Conservation (phyloP, 2,329 filamentous ascomycete species). For the Lithohypha guttulata region DNA sequence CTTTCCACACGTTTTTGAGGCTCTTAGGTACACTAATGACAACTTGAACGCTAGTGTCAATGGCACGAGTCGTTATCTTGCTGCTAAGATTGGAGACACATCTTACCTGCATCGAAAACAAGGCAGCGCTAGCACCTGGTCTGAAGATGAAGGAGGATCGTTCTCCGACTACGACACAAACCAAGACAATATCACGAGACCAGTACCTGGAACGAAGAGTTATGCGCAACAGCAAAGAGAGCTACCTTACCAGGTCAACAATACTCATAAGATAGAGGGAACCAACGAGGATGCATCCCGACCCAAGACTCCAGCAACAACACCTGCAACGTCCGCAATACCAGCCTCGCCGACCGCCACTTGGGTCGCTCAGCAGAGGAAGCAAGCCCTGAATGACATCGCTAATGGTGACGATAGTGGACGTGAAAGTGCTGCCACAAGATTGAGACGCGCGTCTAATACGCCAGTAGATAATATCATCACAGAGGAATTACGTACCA, state of each 20-base stretch:
- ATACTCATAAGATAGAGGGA: conserved; percentile 1
- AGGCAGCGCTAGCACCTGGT: conserved; percentile 17
- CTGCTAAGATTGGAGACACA: conserved; percentile 16
- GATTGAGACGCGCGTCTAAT: neutral
- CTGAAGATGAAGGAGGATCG: conserved; percentile 15
- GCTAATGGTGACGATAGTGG: conserved; percentile 5
- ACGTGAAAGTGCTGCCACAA: neutral
- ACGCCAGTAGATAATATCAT: conserved; percentile 3
- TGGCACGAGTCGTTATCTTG: conserved; percentile 15
- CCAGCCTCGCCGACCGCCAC: conserved; percentile 4
- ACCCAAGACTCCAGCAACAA: neutral
- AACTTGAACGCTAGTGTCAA: conserved; percentile 11
- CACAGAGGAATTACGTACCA: conserved; percentile 2
- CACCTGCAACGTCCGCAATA: conserved; percentile 3
- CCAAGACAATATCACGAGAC: conserved; percentile 10
- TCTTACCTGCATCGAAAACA: conserved; percentile 15
- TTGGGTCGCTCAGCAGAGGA: conserved; percentile 3
- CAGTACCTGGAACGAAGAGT: conserved; percentile 16
- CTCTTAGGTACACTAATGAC: conserved; percentile 56
- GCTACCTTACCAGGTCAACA: conserved; percentile 11
- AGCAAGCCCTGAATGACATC: neutral
- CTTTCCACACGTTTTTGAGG: conserved; percentile 84
- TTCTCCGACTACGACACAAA: conserved; percentile 20
- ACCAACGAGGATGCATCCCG: conserved; percentile 2
- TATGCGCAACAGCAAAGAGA: conserved; percentile 20